Base-by-base conservation (phyloP, 2,329 filamentous ascomycete genomes). In the Apiospora koreana region DNA sequence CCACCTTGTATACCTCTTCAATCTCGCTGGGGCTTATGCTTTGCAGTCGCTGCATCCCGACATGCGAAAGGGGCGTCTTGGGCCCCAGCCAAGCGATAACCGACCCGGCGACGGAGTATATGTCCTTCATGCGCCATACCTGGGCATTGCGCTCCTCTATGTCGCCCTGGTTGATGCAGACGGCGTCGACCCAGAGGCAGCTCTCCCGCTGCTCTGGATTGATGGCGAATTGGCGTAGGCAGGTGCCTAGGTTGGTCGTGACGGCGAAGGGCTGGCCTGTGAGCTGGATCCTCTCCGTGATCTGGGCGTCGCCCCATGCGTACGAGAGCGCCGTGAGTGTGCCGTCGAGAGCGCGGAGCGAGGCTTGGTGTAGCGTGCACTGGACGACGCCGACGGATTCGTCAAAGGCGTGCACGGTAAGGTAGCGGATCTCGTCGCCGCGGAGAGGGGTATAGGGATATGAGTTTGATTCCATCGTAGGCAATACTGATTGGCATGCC, bases 131-230 rank as follows among this genome's bases (percentile, higher is more conserved):
- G 7, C 54, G 65, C 45, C 7, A 8, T 2, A 71, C 65, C 16
- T 71, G 70, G 8, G 18, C 9, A 48, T 45, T 70, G 25, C 68
- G 64, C 9, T 71, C 70, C 2, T 58, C 4, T 3, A 45, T 9
- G n/a, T 70, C 65, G 3, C n/a, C 18, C 28, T 70, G 70, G 25
- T 70, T 71, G 50, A 71, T 66, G 38, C 38, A 66, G 5, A 66
- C 21, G 9, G 64, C 64, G 64, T 45, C 64, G 2, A 66, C 64
- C 68, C 68, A 71, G 2, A 71, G 48, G n/a, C 31, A 14, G 12
- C 31, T n/a, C 5, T n/a, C 25, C 9, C 8, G 25, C 2, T 54
- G 16, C 2, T 43, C 35, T 0, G 45, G 7, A 7, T 21, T 14
- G 2, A 35, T 21, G 68, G 58, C 25, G 31, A 41, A 21, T 25